Percentiles rank a stretch among this genome's conserved stretches.
Conservation (phyloP, 2,329 filamentous ascomycete genomes). For the Helotiales sp. region DNA sequence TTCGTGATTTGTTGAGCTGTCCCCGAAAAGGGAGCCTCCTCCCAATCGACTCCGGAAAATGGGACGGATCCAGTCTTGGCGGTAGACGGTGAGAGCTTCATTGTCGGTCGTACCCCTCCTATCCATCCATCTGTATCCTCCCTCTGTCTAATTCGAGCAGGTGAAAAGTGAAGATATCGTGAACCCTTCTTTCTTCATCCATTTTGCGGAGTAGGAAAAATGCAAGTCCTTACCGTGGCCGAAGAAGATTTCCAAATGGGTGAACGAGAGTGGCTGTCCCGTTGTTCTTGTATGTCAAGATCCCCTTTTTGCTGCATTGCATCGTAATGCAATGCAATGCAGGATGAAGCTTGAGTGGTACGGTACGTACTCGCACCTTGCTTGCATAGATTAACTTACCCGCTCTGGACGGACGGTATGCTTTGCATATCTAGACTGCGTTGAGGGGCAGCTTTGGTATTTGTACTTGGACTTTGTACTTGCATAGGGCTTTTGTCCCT, state of each 20-base stretch:
- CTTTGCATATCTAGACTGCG: not conserved
- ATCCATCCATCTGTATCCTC: not conserved
- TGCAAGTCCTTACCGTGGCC: not conserved
- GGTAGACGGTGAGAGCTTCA: not conserved
- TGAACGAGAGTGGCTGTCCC: not conserved
- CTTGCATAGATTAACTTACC: conserved; percentile 8
- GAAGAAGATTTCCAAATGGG: not conserved
- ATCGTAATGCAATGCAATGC: not conserved
- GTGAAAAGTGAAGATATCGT: not conserved
- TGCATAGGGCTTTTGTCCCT: not conserved
- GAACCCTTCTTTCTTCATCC: not conserved
- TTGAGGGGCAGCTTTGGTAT: not conserved
- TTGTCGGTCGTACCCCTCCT: not conserved
- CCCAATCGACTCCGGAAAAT: not conserved
- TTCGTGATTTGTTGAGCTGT: not conserved
- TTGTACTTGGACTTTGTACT: not conserved
- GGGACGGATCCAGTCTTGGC: not conserved
- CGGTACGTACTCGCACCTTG: not conserved
- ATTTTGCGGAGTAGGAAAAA: not conserved
- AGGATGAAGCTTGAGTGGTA: not conserved
- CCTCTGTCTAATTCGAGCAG: no score
- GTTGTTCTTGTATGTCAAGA: conserved; percentile 8
- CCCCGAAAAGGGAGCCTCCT: not conserved
- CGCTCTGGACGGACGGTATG: not conserved
- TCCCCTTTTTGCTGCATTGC: not conserved